These are phyloP conservation scores for Penicillium odoratum DNA, from an alignment of 495 filamentous ascomycete genomes.

Conservation along the genomic window DNA sequence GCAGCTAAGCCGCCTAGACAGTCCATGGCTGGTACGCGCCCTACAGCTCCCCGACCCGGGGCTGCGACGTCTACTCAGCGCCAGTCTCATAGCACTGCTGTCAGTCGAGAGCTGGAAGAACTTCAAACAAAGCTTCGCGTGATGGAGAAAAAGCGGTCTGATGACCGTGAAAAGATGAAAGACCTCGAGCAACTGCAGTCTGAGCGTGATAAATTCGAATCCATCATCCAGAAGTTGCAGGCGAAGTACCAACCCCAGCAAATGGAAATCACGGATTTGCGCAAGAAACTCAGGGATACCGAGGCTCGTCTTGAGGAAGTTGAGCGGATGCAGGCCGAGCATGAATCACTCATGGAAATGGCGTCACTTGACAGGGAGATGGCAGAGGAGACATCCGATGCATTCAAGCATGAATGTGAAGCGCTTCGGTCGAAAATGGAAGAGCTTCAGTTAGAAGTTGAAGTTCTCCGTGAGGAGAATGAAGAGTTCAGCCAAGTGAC, in stretches of 20 bases:
- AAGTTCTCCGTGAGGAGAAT: conserved; percentile 86
- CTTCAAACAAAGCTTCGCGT: conserved; percentile 75
- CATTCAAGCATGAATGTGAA: conserved; percentile 78
- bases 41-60: conserved; percentile 25
- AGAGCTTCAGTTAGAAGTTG: conserved; percentile 84
- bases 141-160: conserved; percentile 76
- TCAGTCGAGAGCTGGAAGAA: conserved; percentile 71
- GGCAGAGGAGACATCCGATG: conserved; percentile 90
- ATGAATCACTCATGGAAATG: conserved; percentile 84
- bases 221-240: conserved; percentile 88
- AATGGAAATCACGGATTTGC: conserved; percentile 73
- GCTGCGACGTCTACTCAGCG: conserved; percentile 31
- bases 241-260: conserved; percentile 86
- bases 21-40: conserved; percentile 27
- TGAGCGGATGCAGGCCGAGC: conserved; percentile 73
- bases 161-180: conserved; percentile 88
- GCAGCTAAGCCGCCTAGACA: conserved; percentile 34
- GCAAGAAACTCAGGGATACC: conserved; percentile 73
- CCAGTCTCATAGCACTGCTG: conserved; percentile 34
- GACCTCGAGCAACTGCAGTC: conserved; percentile 70
- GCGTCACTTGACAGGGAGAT: conserved; percentile 89
- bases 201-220: conserved; percentile 83
- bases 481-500: conserved; percentile 77
- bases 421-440: conserved; percentile 70
- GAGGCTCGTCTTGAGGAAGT: conserved; percentile 66